These are phyloP conservation scores for Phytophthora hibernalis DNA, from an alignment of 352 stramenopile species.

Conservation along the genomic window DNA sequence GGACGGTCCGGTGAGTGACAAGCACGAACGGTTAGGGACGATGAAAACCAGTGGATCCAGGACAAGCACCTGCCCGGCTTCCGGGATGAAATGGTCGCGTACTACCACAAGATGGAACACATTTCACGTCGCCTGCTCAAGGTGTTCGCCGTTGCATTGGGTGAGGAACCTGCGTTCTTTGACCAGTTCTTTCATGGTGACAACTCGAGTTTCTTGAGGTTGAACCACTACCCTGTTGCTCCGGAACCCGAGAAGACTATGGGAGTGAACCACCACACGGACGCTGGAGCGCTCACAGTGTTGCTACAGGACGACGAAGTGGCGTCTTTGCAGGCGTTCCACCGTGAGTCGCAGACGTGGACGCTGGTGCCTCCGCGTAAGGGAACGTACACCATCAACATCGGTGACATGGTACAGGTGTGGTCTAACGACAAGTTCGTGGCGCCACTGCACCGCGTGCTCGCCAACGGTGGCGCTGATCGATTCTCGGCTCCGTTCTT, in stretches of 20 bases:
- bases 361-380: constrained; percentile 48
- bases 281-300: constrained; percentile 65
- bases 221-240: constrained; percentile 92
- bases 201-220: constrained; percentile 91
- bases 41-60: constrained; percentile 86
- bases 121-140: constrained; percentile 62
- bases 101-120: constrained; percentile 62
- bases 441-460: constrained; percentile 59
- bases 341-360: constrained; percentile 59
- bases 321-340: constrained; percentile 61
- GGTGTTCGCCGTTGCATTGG: constrained; percentile 66
- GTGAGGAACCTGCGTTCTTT: constrained; percentile 59
- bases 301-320: constrained; percentile 73
- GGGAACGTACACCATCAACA: constrained; percentile 62
- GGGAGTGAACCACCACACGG: constrained; percentile 71
- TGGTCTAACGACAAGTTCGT: constrained; percentile 67
- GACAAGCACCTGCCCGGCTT: constrained; percentile 65
- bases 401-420: constrained; percentile 69
- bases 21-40: constrained; percentile 77
- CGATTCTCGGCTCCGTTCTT: constrained; percentile 73
- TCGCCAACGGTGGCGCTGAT: constrained; percentile 42
- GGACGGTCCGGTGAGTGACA: constrained; percentile 43
- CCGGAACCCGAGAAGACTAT: constrained; percentile 55
- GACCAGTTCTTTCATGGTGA: constrained; percentile 65
- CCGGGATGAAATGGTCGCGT: constrained; percentile 47